phyloP scores from a whole-genome alignment of 495 filamentous ascomycete genomes.

The Aspergillus avenaceus region DNA sequence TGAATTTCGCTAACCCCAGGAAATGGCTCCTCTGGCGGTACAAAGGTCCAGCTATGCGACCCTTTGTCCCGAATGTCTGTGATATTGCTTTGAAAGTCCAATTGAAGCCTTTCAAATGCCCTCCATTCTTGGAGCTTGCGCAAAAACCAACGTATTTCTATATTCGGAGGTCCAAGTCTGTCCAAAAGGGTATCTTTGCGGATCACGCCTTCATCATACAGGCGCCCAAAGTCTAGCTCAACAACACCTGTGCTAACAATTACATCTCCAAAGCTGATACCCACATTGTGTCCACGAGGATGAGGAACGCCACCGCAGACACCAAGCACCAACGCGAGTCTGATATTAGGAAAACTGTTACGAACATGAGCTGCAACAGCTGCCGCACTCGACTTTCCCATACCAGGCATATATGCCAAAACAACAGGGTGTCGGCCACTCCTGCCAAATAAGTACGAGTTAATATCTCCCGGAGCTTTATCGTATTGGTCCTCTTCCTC shows the following conservation, averaged over 20 bases:
- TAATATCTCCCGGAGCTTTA: conserved; percentile 15
- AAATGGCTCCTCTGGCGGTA: no score
- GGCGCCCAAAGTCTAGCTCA: conserved; percentile 32
- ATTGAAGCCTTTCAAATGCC: conserved; percentile 5
- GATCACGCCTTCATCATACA: conserved; percentile 12
- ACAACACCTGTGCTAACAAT: conserved; percentile 34
- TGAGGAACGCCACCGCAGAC: conserved; percentile 30
- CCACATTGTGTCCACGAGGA: conserved; percentile 2
- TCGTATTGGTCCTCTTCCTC: conserved; percentile 10
- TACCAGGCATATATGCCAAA: conserved; percentile 14
- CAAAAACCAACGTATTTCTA: background rate
- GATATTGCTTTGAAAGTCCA: no score
- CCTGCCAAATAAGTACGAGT: conserved; percentile 22
- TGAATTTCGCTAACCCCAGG: no score
- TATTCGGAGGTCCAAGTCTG: conserved; percentile 12
- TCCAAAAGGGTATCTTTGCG: no score
- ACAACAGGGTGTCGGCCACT: conserved; percentile 22
- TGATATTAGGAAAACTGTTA: conserved; percentile 16
- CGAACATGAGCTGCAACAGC: conserved; percentile 12
- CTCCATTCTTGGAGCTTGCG: conserved; percentile 14
- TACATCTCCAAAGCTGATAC: conserved; percentile 39
- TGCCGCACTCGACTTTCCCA: conserved; percentile 18
- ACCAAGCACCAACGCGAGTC: conserved; percentile 23
- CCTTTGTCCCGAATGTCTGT: no score
- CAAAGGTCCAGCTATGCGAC: no score